Evolutionary conservation across 2,329 filamentous ascomycete species (phyloP).

Genomic region (Nemania diffusa): DNA sequence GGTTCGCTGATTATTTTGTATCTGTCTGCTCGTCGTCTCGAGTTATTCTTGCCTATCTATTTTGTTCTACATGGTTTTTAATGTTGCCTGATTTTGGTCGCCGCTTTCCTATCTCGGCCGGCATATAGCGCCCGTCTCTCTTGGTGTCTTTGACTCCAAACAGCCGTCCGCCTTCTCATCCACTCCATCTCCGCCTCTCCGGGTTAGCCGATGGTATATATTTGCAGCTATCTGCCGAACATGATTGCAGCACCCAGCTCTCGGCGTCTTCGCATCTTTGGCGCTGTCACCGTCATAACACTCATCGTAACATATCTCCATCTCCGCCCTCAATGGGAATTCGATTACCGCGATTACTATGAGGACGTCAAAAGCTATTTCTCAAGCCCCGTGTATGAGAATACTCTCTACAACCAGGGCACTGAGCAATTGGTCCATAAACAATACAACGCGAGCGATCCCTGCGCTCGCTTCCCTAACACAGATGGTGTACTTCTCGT

Average conservation of each 20-base stretch:
- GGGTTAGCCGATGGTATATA: not conserved
- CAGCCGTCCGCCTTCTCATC: not conserved
- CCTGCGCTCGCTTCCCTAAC: slow-evolving; percentile 56
- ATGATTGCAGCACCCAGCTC: slow-evolving; percentile 49
- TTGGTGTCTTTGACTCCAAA: slow-evolving; percentile 1
- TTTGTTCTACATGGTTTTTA: slow-evolving; percentile 22
- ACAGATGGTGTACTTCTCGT: slow-evolving; percentile 60
- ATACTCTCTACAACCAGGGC: slow-evolving; percentile 53
- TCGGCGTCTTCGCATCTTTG: slow-evolving; percentile 47
- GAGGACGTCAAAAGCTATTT: slow-evolving; percentile 46
- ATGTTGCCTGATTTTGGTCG: slow-evolving; percentile 26
- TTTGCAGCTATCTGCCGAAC: not conserved
- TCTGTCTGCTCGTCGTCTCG: not conserved
- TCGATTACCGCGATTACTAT: slow-evolving; percentile 48
- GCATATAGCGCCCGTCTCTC: slow-evolving; percentile 3
- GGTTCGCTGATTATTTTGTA: slow-evolving; percentile 12
- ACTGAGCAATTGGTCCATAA: slow-evolving; percentile 49
- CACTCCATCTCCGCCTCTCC: not conserved
- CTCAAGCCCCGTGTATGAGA: slow-evolving; percentile 50
- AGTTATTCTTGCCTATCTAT: slow-evolving; percentile 23
- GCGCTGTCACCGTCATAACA: slow-evolving; percentile 40
- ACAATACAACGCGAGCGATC: slow-evolving; percentile 52
- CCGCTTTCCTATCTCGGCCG: slow-evolving; percentile 10
- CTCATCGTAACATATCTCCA: slow-evolving; percentile 44
- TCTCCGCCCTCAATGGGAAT: slow-evolving; percentile 44